These are phyloP conservation scores for Aspergillus bertholletiae DNA, from an alignment of 495 filamentous ascomycete species.

Conservation along the genomic window DNA sequence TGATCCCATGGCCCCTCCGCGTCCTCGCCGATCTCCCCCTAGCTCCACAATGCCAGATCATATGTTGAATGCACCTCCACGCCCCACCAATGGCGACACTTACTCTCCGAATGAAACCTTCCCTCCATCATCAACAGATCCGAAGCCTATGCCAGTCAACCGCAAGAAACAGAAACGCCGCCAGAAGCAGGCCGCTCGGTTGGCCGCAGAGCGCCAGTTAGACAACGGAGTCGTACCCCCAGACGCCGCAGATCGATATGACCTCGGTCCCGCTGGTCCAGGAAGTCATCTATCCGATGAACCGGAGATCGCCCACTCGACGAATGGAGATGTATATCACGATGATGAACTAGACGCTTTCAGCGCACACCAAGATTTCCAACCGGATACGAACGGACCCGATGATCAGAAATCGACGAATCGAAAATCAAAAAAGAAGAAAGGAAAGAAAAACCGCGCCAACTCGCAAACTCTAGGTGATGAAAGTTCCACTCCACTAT, in stretches of 20 bases:
- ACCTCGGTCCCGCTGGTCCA: conserved; percentile 8
- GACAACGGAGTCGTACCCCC: conserved; percentile 23
- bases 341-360: conserved; percentile 11
- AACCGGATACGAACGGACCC: conserved; percentile 11
- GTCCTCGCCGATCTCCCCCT: conserved; percentile 23
- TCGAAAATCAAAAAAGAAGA: conserved; percentile 49
- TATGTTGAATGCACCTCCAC: conserved; percentile 28
- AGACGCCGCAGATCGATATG: conserved; percentile 19
- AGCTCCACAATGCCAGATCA: conserved; percentile 32
- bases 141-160: conserved; percentile 58
- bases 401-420: conserved; percentile 14
- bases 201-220: conserved; percentile 52
- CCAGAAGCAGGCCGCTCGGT: conserved; percentile 69
- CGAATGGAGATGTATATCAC: conserved; percentile 16
- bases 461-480: conserved; percentile 33
- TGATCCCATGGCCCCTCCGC: conserved; percentile 16
- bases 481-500: conserved; percentile 40
- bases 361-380: conserved; percentile 8
- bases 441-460: conserved; percentile 35
- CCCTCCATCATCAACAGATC: conserved; percentile 22
- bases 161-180: conserved; percentile 90
- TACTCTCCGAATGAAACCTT: conserved; percentile 27
- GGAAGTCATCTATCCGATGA: conserved; percentile 29
- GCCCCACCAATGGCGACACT: conserved; percentile 32
- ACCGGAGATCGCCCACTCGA: conserved; percentile 25